phyloP scores from a whole-genome alignment of 352 stramenopile species.

The Globisporangium mamillatum region DNA sequence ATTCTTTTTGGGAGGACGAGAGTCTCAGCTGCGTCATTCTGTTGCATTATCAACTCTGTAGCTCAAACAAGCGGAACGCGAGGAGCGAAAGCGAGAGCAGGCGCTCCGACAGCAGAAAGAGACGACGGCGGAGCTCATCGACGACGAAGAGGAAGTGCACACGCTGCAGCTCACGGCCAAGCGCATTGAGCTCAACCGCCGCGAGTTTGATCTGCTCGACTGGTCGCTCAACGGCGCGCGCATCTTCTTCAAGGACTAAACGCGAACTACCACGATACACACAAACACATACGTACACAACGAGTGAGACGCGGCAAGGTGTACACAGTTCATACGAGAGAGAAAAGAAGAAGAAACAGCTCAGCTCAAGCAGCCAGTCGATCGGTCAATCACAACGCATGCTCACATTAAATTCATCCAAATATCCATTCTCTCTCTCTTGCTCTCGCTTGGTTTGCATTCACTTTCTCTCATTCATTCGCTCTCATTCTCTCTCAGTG shows the following conservation, averaged over 20 bases:
- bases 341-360: background rate
- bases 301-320: background rate
- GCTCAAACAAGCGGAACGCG: slow-evolving; percentile 81
- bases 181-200: slow-evolving; percentile 82
- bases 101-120: slow-evolving; percentile 78
- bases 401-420: slow-evolving; percentile 10
- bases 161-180: slow-evolving; percentile 86
- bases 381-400: background rate
- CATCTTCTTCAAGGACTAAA: slow-evolving; percentile 92
- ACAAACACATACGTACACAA: no score
- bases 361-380: background rate
- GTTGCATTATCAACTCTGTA: slow-evolving; percentile 3
- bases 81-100: slow-evolving; percentile 74
- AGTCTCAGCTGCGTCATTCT: no score
- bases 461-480: background rate
- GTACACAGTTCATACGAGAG: background rate
- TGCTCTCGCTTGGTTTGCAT: slow-evolving; percentile 4
- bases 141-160: slow-evolving; percentile 86
- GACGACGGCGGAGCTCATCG: slow-evolving; percentile 80
- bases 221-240: slow-evolving; percentile 89
- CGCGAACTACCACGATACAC: background rate
- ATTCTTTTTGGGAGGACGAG: background rate
- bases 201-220: slow-evolving; percentile 89
- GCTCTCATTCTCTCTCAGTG: background rate
- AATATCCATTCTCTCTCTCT: slow-evolving; percentile 6